Evolutionary conservation across 2,329 filamentous ascomycete species (phyloP), one percentile per base, ranked within the genome.

Genomic region (Orbilia brochopaga): DNA sequence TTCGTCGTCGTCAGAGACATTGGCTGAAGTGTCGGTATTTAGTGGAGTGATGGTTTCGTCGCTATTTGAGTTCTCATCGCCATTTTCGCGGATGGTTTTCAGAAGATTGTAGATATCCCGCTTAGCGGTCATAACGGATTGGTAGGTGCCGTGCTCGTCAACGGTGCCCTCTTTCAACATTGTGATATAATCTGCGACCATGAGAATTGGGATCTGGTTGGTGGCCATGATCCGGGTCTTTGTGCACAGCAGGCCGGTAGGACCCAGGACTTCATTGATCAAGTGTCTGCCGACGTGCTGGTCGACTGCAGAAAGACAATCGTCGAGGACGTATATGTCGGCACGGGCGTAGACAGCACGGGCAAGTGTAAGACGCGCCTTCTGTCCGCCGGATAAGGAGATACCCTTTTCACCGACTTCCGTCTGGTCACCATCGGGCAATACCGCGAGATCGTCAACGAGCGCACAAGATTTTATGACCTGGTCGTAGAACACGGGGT

Each of bases 401-500:
- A 99, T 99, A 44, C 94, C 94, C 74, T 94, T 88, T 81, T 99
- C 95, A 66, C 94, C 94, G 40, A 99, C 95, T 77, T 97, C 90
- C 0, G 94, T 99, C 79, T 96, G 90, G 77, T 99, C 95, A 27
- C 95, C 94, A 78, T 99, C 94, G 1, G 94, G 94, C 54, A 99
- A 85, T 76, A 91, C 91, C 52, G 88, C 86, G 80, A 99, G 97
- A 78, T 99, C 94, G 75, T 97, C 92, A 4, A 89, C 78, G 35
- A 99, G 83, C 51, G 94, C 94, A 79, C 95, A 99, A 44, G 94
- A 93, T 78, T 91, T 88, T 56, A 99, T 84, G 0, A 93, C 97
- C 77, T 90, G 88, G 63, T 97, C 91, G 80, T 99, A 99, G 80
- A 99, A 99, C 30, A 88, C 85, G 3, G 92, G 88, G 79, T 99